These are phyloP conservation scores for Pleurotus salmoneostramineus DNA, from an alignment of 768 basidiomycete genomes.

Conservation along the genomic window DNA sequence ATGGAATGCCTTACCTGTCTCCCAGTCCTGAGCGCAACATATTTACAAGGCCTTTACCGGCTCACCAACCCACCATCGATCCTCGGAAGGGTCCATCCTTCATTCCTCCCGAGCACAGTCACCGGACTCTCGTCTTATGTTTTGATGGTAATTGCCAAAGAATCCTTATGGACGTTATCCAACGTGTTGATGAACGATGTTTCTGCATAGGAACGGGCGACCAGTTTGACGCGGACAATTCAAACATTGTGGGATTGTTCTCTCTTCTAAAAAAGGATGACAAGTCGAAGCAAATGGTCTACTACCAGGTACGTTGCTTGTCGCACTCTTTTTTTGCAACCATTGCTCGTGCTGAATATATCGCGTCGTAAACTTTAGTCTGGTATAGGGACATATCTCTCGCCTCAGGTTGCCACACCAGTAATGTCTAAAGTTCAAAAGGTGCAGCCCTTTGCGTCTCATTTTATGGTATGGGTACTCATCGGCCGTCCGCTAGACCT, in stretches of 20 bases:
- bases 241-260: constrained; percentile 50
- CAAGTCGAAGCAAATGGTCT: constrained; percentile 47
- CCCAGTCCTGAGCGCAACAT: not conserved
- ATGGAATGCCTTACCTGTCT: not conserved
- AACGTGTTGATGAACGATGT: not conserved
- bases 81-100: constrained; percentile 19
- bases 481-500: constrained; percentile 21
- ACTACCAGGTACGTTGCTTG: constrained; percentile 41
- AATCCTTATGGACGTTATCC: not conserved
- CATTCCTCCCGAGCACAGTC: constrained; percentile 35
- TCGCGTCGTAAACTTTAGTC: not conserved
- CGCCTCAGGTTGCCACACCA: constrained; percentile 31
- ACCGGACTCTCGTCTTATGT: constrained; percentile 46
- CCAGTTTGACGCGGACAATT: constrained; percentile 49
- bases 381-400: constrained; percentile 27
- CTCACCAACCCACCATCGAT: constrained; percentile 16
- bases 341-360: not conserved
- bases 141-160: constrained; percentile 38
- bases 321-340: not conserved
- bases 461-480: not conserved
- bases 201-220: constrained; percentile 33
- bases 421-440: constrained; percentile 32
- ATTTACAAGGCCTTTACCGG: constrained; percentile 3
- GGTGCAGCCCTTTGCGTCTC: constrained; percentile 19
- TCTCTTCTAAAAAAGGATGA: constrained; percentile 52